These are phyloP conservation scores for Metarhizium humberi DNA, from an alignment of 2,329 filamentous ascomycete genomes.

Conservation along the genomic window DNA sequence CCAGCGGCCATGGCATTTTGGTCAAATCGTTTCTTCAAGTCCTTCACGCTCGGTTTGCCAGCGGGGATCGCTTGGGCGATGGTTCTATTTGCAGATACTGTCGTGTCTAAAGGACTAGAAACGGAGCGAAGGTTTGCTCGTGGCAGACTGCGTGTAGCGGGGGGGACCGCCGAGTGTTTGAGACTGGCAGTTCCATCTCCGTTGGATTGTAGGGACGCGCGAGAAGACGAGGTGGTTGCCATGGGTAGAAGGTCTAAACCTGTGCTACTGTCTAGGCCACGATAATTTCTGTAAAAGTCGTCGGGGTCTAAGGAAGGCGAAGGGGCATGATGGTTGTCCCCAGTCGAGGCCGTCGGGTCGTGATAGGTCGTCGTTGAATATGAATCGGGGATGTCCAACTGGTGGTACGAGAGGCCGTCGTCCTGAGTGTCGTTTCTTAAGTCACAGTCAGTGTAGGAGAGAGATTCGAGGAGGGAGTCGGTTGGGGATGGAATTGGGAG, in stretches of 20 bases:
- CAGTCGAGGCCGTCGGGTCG: conserved; percentile 11
- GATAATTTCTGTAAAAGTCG: conserved; percentile 46
- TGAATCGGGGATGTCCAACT: neutral
- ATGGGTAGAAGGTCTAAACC: conserved; percentile 25
- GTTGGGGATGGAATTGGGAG: conserved; percentile 1
- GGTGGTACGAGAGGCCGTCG: conserved; percentile 6
- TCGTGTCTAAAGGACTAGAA: conserved; percentile 46
- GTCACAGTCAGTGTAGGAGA: neutral
- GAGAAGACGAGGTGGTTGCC: conserved; percentile 27
- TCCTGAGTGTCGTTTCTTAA: conserved; percentile 3
- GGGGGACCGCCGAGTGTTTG: conserved; percentile 34
- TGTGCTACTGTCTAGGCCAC: conserved; percentile 25
- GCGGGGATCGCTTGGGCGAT: conserved; percentile 23
- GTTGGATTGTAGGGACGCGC: conserved; percentile 37
- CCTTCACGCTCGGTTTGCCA: conserved; percentile 62
- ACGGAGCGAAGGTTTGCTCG: conserved; percentile 41
- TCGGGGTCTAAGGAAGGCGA: conserved; percentile 38
- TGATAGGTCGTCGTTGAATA: conserved; percentile 1
- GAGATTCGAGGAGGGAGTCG: neutral
- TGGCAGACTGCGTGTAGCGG: conserved; percentile 26
- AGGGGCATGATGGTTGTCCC: conserved; percentile 25
- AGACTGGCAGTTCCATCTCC: conserved; percentile 36
- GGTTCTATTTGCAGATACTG: conserved; percentile 16
- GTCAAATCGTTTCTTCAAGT: conserved; percentile 72
- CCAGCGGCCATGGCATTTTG: conserved; percentile 31